Conservation (phyloP, 2,329 filamentous ascomycete genomes). For the Penicillium sp. region DNA sequence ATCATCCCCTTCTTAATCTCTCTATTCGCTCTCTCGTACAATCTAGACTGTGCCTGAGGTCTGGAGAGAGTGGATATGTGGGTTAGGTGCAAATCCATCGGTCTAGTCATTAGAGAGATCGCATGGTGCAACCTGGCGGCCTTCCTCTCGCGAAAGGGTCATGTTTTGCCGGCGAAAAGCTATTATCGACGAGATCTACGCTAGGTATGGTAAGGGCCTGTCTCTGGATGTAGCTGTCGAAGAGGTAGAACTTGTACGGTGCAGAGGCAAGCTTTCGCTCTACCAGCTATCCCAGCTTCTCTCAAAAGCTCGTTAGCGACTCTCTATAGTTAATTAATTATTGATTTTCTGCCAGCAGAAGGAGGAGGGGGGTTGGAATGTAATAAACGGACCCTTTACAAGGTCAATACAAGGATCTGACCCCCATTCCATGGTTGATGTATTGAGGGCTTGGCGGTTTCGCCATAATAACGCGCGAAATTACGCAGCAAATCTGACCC, state of each 20-base stretch:
- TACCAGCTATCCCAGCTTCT: background rate
- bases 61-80: background rate
- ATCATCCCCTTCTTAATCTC: background rate
- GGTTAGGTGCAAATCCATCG: background rate
- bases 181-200: slow-evolving; percentile 1
- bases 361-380: background rate
- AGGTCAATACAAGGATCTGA: background rate
- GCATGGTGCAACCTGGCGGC: background rate
- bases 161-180: background rate
- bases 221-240: background rate
- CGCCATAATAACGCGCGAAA: too few relatives aligned
- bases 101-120: background rate
- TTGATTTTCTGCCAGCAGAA: background rate
- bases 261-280: background rate
- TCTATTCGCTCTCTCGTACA: background rate
- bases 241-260: background rate
- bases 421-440: background rate
- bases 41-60: background rate
- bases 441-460: background rate
- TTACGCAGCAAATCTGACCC: too few relatives aligned
- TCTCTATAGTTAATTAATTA: background rate
- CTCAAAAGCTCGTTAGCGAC: background rate
- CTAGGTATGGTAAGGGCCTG: background rate
- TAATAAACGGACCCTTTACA: background rate
- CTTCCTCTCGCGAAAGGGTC: background rate